These are phyloP conservation scores for Mollisiaceae sp. DNA, from an alignment of 2,329 filamentous ascomycete genomes.

Conservation along the genomic window DNA sequence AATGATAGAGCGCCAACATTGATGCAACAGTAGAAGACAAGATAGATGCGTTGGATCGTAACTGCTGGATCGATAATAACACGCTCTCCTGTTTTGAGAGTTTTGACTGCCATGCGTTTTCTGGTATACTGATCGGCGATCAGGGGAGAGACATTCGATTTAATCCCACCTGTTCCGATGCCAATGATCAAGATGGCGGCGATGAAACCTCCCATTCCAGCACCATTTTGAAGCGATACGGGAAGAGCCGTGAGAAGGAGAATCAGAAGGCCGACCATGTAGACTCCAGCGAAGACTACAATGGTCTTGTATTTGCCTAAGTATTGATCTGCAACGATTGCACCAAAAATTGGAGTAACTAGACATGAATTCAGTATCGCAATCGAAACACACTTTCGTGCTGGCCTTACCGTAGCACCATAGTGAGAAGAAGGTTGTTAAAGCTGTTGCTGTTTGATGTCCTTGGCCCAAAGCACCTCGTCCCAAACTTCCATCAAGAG, in stretches of 20 bases:
- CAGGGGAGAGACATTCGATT: constrained; percentile 69
- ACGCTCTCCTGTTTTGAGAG: constrained; percentile 57
- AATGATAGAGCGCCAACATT: constrained; percentile 65
- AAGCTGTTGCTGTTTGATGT: constrained; percentile 58
- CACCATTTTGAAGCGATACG: constrained; percentile 48
- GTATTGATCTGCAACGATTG: constrained; percentile 58
- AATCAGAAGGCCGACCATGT: constrained; percentile 58
- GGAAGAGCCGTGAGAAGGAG: constrained; percentile 59
- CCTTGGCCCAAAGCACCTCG: constrained; percentile 59
- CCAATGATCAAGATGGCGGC: constrained; percentile 54
- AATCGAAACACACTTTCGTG: not conserved
- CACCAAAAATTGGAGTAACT: constrained; percentile 47
- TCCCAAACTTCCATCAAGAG: constrained; percentile 27
- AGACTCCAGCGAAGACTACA: constrained; percentile 51
- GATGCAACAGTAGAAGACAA: constrained; percentile 69
- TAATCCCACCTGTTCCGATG: constrained; percentile 58
- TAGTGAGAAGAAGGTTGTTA: constrained; percentile 58
- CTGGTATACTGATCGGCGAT: constrained; percentile 62
- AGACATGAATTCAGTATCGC: not conserved
- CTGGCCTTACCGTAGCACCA: constrained; percentile 53
- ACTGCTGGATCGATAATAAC: constrained; percentile 65
- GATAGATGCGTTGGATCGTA: constrained; percentile 54
- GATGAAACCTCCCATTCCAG: constrained; percentile 56
- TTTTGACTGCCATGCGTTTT: constrained; percentile 50
- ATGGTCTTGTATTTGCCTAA: constrained; percentile 68